A percentile compares a stretch with the other conserved stretches of the same genome.
These are phyloP conservation scores for Exserohilum rostratum DNA, from an alignment of 2,329 filamentous ascomycete species.

Conservation along the genomic window DNA sequence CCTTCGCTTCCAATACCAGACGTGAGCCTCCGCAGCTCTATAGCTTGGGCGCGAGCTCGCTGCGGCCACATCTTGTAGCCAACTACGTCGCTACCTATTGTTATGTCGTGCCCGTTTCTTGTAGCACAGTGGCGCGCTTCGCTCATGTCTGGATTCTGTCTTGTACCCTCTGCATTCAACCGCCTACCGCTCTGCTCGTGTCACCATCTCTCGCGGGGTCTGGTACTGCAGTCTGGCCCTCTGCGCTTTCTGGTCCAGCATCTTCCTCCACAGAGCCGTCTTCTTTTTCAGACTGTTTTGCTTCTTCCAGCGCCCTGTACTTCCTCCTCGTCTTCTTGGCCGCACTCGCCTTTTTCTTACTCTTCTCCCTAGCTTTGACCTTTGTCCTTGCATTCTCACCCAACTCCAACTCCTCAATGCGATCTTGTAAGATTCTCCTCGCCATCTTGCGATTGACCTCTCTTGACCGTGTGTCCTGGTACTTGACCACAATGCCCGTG, in stretches of 20 bases:
- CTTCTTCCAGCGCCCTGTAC: slow-evolving; percentile 62
- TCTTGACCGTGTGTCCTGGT: slow-evolving; percentile 85
- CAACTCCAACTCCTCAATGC: slow-evolving; percentile 74
- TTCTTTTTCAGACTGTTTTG: slow-evolving; percentile 70
- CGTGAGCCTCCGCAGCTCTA: too few relatives aligned
- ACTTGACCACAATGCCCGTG: slow-evolving; percentile 92
- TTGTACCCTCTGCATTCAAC: not conserved
- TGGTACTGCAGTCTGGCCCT: slow-evolving; percentile 8
- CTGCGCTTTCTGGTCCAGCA: slow-evolving; percentile 24
- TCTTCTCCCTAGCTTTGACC: slow-evolving; percentile 67
- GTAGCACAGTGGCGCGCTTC: not conserved
- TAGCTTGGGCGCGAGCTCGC: too few relatives aligned
- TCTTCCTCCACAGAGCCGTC: slow-evolving; percentile 59
- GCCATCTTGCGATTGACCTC: slow-evolving; percentile 88
- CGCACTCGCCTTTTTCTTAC: slow-evolving; percentile 74
- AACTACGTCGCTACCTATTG: not conserved
- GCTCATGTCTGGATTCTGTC: not conserved
- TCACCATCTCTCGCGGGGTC: not conserved
- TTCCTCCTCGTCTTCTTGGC: slow-evolving; percentile 84
- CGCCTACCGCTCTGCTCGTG: not conserved
- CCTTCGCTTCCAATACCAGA: too few relatives aligned
- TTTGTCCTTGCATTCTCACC: slow-evolving; percentile 72
- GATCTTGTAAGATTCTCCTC: slow-evolving; percentile 75
- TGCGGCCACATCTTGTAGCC: not conserved
- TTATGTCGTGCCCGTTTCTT: too few relatives aligned